phyloP scores from a whole-genome alignment of 2,329 filamentous ascomycete species.

The Fusarium buharicum region DNA sequence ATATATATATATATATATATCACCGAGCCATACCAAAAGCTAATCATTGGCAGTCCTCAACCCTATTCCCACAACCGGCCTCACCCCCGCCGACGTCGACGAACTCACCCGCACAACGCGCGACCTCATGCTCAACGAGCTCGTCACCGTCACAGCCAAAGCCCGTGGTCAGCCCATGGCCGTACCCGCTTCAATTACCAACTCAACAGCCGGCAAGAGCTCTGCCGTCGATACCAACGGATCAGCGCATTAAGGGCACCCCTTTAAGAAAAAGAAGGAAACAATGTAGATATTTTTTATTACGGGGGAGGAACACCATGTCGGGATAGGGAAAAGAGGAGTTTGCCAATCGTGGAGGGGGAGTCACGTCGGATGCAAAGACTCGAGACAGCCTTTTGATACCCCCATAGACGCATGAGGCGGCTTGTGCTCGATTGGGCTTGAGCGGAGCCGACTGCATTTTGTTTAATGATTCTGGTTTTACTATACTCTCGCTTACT shows the following conservation, averaged over 20 bases:
- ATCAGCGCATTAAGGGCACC: conserved; percentile 54
- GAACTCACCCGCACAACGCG: conserved; percentile 73
- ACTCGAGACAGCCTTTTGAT: conserved; percentile 47
- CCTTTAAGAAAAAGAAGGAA: not conserved
- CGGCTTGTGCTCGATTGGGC: conserved; percentile 37
- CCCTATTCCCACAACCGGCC: conserved; percentile 79
- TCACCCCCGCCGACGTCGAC: conserved; percentile 82
- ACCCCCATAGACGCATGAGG: conserved; percentile 51
- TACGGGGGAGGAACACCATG: not conserved
- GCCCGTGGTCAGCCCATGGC: conserved; percentile 55
- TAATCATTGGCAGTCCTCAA: conserved; percentile 69
- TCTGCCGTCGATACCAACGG: conserved; percentile 51
- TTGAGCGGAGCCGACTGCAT: conserved; percentile 32
- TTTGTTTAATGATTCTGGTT: conserved; percentile 32
- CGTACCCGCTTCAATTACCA: conserved; percentile 42
- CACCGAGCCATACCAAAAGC: not conserved
- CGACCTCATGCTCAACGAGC: conserved; percentile 79
- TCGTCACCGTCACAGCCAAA: conserved; percentile 64
- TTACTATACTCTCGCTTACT: conserved; percentile 10
- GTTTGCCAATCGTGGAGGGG: conserved; percentile 29
- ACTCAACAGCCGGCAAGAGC: conserved; percentile 45
- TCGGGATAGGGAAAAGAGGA: conserved; percentile 19
- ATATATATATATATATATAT: conserved; percentile 11
- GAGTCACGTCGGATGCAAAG: conserved; percentile 41
- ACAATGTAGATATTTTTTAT: conserved; percentile 5